Percentiles rank a stretch among this genome's conserved stretches.
These are phyloP conservation scores for Butyriboletus appendiculatus DNA, from an alignment of 1,284 basidiomycete species.

Conservation along the genomic window DNA sequence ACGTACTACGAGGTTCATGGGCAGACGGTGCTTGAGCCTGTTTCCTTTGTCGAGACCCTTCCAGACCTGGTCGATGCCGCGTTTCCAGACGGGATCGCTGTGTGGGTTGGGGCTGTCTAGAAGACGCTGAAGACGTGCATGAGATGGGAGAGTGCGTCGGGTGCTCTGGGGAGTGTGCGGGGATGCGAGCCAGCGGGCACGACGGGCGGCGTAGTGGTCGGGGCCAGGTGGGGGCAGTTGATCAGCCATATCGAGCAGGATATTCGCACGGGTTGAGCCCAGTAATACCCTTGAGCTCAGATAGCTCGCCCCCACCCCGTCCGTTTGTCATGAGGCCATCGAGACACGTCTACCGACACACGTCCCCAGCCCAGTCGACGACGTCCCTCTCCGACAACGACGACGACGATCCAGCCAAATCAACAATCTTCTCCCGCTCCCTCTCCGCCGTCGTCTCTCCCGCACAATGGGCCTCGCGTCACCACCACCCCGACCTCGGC, in stretches of 20 bases:
- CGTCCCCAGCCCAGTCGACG: constrained; percentile 55
- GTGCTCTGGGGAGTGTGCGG: constrained; percentile 14
- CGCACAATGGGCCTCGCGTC: constrained; percentile 63
- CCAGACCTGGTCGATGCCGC: constrained; percentile 63
- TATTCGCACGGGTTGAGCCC: constrained; percentile 17
- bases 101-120: constrained; percentile 50
- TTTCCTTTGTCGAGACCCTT: constrained; percentile 57
- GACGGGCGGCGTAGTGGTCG: constrained; percentile 58
- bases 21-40: constrained; percentile 56
- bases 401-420: constrained; percentile 58
- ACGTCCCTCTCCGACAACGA: constrained; percentile 65
- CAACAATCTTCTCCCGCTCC: constrained; percentile 48
- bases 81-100: constrained; percentile 55
- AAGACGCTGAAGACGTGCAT: constrained; percentile 52
- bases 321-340: constrained; percentile 31
- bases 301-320: neutral
- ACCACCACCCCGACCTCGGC: constrained; percentile 30
- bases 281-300: neutral
- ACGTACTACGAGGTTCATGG: constrained; percentile 63
- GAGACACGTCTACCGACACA: constrained; percentile 54
- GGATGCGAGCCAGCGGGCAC: constrained; percentile 57
- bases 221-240: constrained; percentile 62
- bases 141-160: constrained; percentile 38
- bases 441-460: constrained; percentile 51
- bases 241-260: constrained; percentile 28